These are phyloP conservation scores for Leccinum subspadiceum DNA, from an alignment of 1,284 basidiomycete genomes.

Conservation along the genomic window DNA sequence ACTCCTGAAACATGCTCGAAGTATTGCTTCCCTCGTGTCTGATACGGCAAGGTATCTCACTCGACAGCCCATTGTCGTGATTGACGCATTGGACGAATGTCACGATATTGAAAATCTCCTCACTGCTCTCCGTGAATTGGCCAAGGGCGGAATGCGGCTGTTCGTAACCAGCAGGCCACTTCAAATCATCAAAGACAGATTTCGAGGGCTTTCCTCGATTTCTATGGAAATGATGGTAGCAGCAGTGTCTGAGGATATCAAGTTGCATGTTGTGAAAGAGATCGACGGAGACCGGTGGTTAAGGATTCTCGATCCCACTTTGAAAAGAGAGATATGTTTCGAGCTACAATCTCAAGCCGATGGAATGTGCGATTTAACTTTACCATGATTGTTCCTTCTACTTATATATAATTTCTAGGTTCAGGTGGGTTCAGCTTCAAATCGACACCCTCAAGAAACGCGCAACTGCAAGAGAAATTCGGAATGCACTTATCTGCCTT, in stretches of 20 bases:
- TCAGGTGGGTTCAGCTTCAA: conserved; percentile 11
- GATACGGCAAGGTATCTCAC: neutral
- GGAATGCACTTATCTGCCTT: neutral
- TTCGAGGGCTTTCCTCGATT: neutral
- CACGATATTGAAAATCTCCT: neutral
- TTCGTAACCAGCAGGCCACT: conserved; percentile 4
- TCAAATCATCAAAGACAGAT: conserved; percentile 2
- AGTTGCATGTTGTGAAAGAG: neutral
- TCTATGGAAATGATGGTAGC: neutral
- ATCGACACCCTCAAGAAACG: conserved; percentile 10
- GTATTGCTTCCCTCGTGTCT: neutral
- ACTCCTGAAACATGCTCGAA: neutral
- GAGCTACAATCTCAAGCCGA: conserved; percentile 1
- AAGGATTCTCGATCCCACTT: neutral
- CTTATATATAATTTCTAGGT: neutral
- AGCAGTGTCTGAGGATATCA: neutral
- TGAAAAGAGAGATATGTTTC: conserved; percentile 1
- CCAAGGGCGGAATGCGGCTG: neutral
- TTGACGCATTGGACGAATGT: conserved; percentile 10
- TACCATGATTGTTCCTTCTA: neutral
- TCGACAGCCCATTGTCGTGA: neutral
- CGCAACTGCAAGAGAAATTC: neutral
- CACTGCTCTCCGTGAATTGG: neutral
- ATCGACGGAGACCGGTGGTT: conserved; percentile 8
- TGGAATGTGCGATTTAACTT: conserved; percentile 6